These are phyloP conservation scores for Colletotrichum viniferum DNA, from an alignment of 2,329 filamentous ascomycete species.

Conservation along the genomic window DNA sequence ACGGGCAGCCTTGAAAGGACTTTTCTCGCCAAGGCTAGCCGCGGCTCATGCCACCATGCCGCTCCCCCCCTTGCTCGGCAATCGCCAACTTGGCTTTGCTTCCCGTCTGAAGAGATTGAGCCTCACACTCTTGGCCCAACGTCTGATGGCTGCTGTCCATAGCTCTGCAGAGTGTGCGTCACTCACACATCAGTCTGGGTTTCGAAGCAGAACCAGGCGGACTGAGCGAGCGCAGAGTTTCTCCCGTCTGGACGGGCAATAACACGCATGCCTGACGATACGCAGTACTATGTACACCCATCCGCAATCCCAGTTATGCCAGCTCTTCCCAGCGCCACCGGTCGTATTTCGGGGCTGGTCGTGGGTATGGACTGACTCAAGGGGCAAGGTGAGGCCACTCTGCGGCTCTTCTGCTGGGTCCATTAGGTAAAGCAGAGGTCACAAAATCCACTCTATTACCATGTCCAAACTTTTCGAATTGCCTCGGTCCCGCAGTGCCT, in stretches of 20 bases:
- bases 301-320: neutral
- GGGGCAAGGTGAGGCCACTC: slow-evolving; percentile 15
- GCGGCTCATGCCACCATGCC: neutral
- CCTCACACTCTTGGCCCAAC: slow-evolving; percentile 18
- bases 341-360: slow-evolving; percentile 19
- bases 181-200: neutral
- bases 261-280: neutral
- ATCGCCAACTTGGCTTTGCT: slow-evolving; percentile 7
- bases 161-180: neutral
- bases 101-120: neutral
- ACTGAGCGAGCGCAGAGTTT: neutral
- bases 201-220: neutral
- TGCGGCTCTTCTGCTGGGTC: slow-evolving; percentile 17
- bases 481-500: slow-evolving; percentile 8
- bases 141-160: neutral
- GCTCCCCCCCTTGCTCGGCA: slow-evolving; percentile 13
- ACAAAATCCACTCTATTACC: slow-evolving; percentile 21
- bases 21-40: neutral
- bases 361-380: slow-evolving; percentile 19
- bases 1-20: neutral
- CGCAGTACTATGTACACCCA: no score
- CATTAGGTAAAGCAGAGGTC: slow-evolving; percentile 16
- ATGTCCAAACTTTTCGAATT: slow-evolving; percentile 14
- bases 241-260: neutral
- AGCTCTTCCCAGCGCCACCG: slow-evolving; percentile 2